Conservation (phyloP, 2,329 filamentous ascomycete species). For the Macrophomina pseudophaseolina region DNA sequence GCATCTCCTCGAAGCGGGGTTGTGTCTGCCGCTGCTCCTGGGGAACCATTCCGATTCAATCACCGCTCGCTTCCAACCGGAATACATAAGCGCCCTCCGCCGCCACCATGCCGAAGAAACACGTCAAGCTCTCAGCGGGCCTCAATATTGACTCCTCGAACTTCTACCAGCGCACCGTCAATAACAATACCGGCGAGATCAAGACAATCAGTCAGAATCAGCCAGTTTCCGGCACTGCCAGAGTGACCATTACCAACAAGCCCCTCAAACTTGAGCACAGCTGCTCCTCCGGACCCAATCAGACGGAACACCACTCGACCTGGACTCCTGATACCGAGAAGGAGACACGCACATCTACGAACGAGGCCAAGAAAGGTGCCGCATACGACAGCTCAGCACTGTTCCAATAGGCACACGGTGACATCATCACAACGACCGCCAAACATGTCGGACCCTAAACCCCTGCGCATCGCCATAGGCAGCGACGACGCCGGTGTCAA, state of each 20-base stretch:
- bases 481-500: constrained; percentile 74
- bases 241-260: constrained; percentile 43
- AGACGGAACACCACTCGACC: constrained; percentile 26
- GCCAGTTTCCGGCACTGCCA: constrained; percentile 39
- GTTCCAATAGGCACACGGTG: constrained; percentile 13
- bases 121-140: constrained; percentile 26
- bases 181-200: constrained; percentile 35
- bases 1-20: constrained; percentile 23
- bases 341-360: constrained; percentile 11
- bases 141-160: constrained; percentile 24
- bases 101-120: constrained; percentile 26
- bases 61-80: constrained; percentile 12
- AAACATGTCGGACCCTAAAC: constrained; percentile 26
- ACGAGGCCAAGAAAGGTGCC: constrained; percentile 22
- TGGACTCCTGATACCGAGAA: constrained; percentile 24
- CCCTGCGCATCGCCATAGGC: constrained; percentile 66
- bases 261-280: constrained; percentile 38
- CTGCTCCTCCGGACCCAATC: constrained; percentile 20
- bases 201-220: constrained; percentile 43
- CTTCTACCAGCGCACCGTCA: constrained; percentile 24
- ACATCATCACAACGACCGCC: constrained; percentile 16
- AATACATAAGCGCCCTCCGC: constrained; percentile 24
- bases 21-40: constrained; percentile 7
- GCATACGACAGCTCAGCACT: constrained; percentile 35
- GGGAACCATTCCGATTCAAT: constrained; percentile 14